Base-by-base conservation (phyloP, 176 grass and related monocot species). In the Hordeum marinum region DNA sequence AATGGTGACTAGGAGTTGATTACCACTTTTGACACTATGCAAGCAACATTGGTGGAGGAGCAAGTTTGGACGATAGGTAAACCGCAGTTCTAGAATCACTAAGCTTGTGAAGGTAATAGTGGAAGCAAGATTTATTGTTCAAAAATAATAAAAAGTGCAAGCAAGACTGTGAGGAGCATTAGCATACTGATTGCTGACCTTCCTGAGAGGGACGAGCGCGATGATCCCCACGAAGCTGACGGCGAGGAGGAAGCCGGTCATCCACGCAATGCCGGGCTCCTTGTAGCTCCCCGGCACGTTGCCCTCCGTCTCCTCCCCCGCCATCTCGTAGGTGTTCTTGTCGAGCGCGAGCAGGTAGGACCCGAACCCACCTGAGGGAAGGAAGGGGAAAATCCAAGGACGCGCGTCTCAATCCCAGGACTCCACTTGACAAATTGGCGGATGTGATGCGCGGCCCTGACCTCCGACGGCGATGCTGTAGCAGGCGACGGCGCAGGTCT, bases 401-500 rank as follows among this genome's bases (percentile, higher is more conserved):
- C 36, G 39, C 36, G 39, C 45, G 29, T 57, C 52, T 72, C 61
- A 85, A 57, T 67, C 45, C 48, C 24, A 25, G 26, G 37, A 18
- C 9, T 41, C 52, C 8, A 77, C 7, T 79, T 29, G 57, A 39
- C 13, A 66, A 34, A 80, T 8, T 1, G 69, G 69, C 74, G 18
- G 57, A 35, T n/a, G 42, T 0, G 48, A 18, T 73, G 69, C 4
- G 68, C 25, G 87, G 10, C 9, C 20, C 24, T 78, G 29, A 94
- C 96, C 93, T 83, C 93, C 91, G 24, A 92, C 86, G 37, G 96
- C 82, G 73, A 98, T 90, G 80, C 96, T 94, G 80, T 98, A 98
- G 83, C 96, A 98, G 9, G 96, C 96, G 76, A 98, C 93, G 69
- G 88, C 93, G 74, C 96, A 98, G 80, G 96, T 98, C 81, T 98